These are phyloP conservation scores for Ceratocystiopsis minuta DNA, from an alignment of 2,329 filamentous ascomycete genomes.

Conservation along the genomic window DNA sequence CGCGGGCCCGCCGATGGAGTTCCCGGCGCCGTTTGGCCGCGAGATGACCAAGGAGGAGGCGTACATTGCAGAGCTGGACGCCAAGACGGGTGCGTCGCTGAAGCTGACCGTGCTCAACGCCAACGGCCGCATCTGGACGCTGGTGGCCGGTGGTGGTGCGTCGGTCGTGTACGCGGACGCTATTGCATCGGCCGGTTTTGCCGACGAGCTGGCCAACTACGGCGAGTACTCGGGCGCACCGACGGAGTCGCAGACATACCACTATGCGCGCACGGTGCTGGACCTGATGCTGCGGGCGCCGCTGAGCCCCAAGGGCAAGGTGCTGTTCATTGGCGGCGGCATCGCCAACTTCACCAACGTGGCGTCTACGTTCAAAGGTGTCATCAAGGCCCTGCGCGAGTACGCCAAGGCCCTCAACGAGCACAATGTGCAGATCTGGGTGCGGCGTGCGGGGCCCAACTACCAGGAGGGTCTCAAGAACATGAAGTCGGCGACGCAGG, in stretches of 20 bases:
- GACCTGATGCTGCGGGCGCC: conserved; percentile 95
- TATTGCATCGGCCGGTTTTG: conserved; percentile 90
- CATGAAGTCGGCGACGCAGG: conserved; percentile 91
- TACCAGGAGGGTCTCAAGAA: conserved; percentile 99
- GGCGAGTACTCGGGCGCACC: conserved; percentile 98
- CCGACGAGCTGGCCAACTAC: conserved; percentile 95
- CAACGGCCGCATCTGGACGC: conserved; percentile 86
- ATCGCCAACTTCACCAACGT: conserved; percentile 99
- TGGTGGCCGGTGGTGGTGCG: conserved; percentile 97
- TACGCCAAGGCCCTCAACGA: conserved; percentile 70
- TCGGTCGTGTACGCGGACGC: conserved; percentile 98
- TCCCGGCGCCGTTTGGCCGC: conserved; percentile 96
- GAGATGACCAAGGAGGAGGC: conserved; percentile 98
- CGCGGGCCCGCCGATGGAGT: conserved; percentile 94
- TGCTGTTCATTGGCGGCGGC: conserved; percentile 97
- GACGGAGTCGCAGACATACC: conserved; percentile 96
- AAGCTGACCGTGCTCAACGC: conserved; percentile 94
- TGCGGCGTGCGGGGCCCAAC: conserved; percentile 77
- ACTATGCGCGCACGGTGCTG: conserved; percentile 93
- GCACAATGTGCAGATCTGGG: conserved; percentile 98
- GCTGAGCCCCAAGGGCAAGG: conserved; percentile 74
- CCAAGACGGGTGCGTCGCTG: conserved; percentile 96
- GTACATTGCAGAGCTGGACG: conserved; percentile 96
- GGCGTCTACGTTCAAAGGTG: conserved; percentile 97
- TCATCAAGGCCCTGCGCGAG: conserved; percentile 89